Conservation (phyloP, 164 flowering plant species). For the Piper longum region DNA sequence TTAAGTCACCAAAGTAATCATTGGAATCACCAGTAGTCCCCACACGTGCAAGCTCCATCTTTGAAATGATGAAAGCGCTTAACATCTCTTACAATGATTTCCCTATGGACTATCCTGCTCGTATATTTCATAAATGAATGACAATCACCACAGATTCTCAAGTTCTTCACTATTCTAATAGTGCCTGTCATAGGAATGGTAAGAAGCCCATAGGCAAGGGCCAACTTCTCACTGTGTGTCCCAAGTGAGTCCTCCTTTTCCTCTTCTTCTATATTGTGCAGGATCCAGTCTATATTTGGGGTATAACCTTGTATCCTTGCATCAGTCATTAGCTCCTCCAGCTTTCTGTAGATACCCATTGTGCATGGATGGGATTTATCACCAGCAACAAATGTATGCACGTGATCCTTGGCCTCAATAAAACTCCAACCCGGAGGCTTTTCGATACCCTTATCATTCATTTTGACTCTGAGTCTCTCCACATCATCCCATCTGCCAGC, state of each 20-base stretch:
- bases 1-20: not conserved
- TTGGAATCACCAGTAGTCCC: slow-evolving; percentile 33
- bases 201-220: slow-evolving; percentile 37
- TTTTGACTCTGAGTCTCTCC: slow-evolving; percentile 26
- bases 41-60: slow-evolving; percentile 34
- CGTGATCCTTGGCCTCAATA: slow-evolving; percentile 26
- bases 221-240: slow-evolving; percentile 42
- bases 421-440: slow-evolving; percentile 44
- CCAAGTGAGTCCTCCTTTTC: slow-evolving; percentile 45
- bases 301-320: slow-evolving; percentile 25
- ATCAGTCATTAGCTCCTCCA: slow-evolving; percentile 22
- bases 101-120: slow-evolving; percentile 24
- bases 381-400: slow-evolving; percentile 31
- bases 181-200: slow-evolving; percentile 15
- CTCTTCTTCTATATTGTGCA: slow-evolving; percentile 44
- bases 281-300: slow-evolving; percentile 35
- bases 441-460: slow-evolving; percentile 23
- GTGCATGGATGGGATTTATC: slow-evolving; percentile 17
- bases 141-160: slow-evolving; percentile 32
- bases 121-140: slow-evolving; percentile 36
- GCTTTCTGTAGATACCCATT: slow-evolving; percentile 18
- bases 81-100: slow-evolving; percentile 37
- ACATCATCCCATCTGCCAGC: slow-evolving; percentile 32
- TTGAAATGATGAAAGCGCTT: slow-evolving; percentile 42
- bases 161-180: slow-evolving; percentile 34